Evolutionary conservation across 495 filamentous ascomycete species (phyloP), one percentile per base, ranked within the genome.

Genomic region (Penicillium pancosmium): DNA sequence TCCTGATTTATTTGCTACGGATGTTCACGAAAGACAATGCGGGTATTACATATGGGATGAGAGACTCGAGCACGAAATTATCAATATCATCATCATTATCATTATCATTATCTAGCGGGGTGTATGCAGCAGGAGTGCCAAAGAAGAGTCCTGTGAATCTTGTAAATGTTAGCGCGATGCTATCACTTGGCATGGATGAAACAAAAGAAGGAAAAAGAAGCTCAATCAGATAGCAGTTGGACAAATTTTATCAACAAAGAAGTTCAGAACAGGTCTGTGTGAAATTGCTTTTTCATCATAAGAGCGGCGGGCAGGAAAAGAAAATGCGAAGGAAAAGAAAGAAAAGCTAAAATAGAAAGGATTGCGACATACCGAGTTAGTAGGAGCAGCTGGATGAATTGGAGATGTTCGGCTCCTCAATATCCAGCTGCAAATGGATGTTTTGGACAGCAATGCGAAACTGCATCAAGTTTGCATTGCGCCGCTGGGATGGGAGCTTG

Each of bases 231-330:
- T 71, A 82, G 75, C 76, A 80, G 72, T 81, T 81, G 75, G 71
- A 77, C 68, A 64, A 78, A 72, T 70, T 21, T 65, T 69, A 67
- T 81, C 78, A 73, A 73, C 78, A 81, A 65, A 49, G 61, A 61
- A 54, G 56, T 76, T 82, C 77, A 75, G 80, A 83, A 82, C 79
- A 83, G 79, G 78, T 82, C 77, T 83, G 80, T 83, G 78, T 77
- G 73, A 78, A 80, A 75, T 74, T 56, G 67, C 56, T 77, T 69
- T 72, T 70, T 83, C 80, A 81, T 82, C 79, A 82, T 78, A 53
- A 59, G 58, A 73, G 66, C 40, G 47, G 15, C 4, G 36, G 36
- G 15, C 2, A 12, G 36, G 12, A 12, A 38, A 9, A 38, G 15
- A 12, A 38, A 9, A n/a, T 10, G 36, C 5, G n/a, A 38, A 38